Evolutionary conservation across 2,329 filamentous ascomycete genomes (phyloP).

Genomic region (Fusarium caatingaense): DNA sequence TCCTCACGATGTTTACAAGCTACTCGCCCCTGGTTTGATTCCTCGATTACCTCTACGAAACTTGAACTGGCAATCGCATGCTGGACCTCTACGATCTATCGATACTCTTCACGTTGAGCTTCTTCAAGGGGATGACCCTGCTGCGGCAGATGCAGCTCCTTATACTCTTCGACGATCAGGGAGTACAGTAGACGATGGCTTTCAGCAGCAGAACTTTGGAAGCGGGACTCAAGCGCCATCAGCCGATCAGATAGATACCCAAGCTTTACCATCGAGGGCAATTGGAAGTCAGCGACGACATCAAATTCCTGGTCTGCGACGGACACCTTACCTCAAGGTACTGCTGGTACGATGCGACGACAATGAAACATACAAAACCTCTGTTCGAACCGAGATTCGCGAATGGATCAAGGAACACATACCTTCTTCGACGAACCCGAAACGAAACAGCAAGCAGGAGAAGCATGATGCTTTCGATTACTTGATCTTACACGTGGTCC

Average conservation of each 20-base stretch:
- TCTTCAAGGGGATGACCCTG: slow-evolving; percentile 68
- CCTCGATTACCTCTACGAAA: slow-evolving; percentile 87
- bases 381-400: slow-evolving; percentile 79
- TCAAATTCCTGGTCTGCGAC: slow-evolving; percentile 92
- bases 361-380: slow-evolving; percentile 90
- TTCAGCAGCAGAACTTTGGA: slow-evolving; percentile 66
- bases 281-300: slow-evolving; percentile 72
- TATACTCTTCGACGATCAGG: slow-evolving; percentile 48
- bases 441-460: slow-evolving; percentile 75
- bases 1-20: slow-evolving; percentile 86
- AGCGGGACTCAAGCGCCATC: slow-evolving; percentile 53
- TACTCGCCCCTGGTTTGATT: slow-evolving; percentile 81
- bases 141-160: slow-evolving; percentile 51
- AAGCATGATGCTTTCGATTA: slow-evolving; percentile 98
- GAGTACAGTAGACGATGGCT: slow-evolving; percentile 66
- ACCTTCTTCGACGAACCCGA: slow-evolving; percentile 66
- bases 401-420: slow-evolving; percentile 91
- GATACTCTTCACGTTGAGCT: slow-evolving; percentile 92
- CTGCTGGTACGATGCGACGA: slow-evolving; percentile 93
- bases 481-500: slow-evolving; percentile 91
- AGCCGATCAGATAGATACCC: slow-evolving; percentile 53
- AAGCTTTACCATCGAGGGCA: slow-evolving; percentile 49
- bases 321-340: slow-evolving; percentile 93
- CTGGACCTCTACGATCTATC: slow-evolving; percentile 91
- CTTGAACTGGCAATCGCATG: slow-evolving; percentile 96